Base-by-base conservation (phyloP, 75 land plant species). In the Azolla pinnata region DNA sequence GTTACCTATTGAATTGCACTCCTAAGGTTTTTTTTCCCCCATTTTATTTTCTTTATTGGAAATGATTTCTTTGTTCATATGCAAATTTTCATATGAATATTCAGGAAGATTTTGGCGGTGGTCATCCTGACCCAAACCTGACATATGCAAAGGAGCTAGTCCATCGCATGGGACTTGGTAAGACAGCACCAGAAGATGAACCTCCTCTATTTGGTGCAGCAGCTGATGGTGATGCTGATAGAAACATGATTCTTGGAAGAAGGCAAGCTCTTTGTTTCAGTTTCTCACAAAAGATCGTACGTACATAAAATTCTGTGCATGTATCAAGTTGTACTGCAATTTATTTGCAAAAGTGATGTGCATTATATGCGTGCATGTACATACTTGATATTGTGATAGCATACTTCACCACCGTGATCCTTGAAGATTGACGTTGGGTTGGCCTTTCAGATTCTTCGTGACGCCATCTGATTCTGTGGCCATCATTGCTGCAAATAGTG, bases 171-270 rank as follows among this genome's bases (percentile, higher is more conserved):
- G 99, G 99, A 56, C 52, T 95, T 69, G 88, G 92, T 18, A 86
- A 86, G 65, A 55, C 74, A 51, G 46, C 54, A 20, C 63, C 91
- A 59, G 55, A 49, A 33, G 57, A 44, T 2, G 85, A 93, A 54
- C 85, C 83, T 38, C 99, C 99, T 29, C 97, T 90, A 51, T 95
- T 95, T 86, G 99, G 99, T 67, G 99, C 97, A 59, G 99, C 99
- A 62, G 97, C 99, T 60, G 99, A 95, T 82, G 99, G 99, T 75
- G 99, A 95, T 82, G 99, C 99, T 47, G 99, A 95, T 79, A 81
- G 99, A 5, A 95, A 95, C 70, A 95, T 95, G 99, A 60, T 95
- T 56, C 85, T 95, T 71, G 99, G 99, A 33, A 90, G 86, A 75
- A 95, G 97, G 99, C n/a, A n/a, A n/a, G n/a, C n/a, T n/a, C n/a